Evolutionary conservation across 495 filamentous ascomycete species (phyloP).

Genomic region (Daldinia caldariorum): DNA sequence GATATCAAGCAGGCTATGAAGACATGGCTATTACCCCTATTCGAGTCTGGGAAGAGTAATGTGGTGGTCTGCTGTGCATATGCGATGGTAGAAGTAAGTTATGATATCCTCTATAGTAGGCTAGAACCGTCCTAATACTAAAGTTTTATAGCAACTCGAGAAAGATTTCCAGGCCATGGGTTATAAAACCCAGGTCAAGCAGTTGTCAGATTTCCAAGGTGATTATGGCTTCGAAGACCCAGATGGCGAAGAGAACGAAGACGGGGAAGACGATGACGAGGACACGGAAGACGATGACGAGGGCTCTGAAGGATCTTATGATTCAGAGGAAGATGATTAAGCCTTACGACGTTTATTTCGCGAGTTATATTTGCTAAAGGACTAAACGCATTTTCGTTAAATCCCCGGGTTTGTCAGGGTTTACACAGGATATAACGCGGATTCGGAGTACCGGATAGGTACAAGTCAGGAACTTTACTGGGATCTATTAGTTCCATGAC

Average conservation of each 20-base stretch:
- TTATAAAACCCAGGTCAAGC: constrained; percentile 78
- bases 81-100: constrained; percentile 81
- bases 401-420: neutral
- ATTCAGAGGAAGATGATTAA: constrained; percentile 42
- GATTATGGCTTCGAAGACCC: constrained; percentile 84
- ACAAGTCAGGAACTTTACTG: neutral
- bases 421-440: constrained; percentile 22
- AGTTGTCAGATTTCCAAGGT: constrained; percentile 85
- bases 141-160: constrained; percentile 68
- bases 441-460: constrained; percentile 24
- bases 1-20: constrained; percentile 80
- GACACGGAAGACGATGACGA: constrained; percentile 48
- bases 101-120: neutral
- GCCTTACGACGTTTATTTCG: neutral
- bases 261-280: constrained; percentile 60
- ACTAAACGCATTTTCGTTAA: constrained; percentile 24
- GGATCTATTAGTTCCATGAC: neutral
- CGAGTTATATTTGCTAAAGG: neutral
- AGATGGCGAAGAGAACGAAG: constrained; percentile 69
- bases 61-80: constrained; percentile 89
- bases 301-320: constrained; percentile 55
- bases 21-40: constrained; percentile 79
- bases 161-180: constrained; percentile 75
- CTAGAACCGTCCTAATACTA: constrained; percentile 20
- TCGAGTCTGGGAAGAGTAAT: constrained; percentile 79